phyloP scores from a whole-genome alignment of 2,329 filamentous ascomycete genomes.

The Coniochaeta hoffmannii region DNA sequence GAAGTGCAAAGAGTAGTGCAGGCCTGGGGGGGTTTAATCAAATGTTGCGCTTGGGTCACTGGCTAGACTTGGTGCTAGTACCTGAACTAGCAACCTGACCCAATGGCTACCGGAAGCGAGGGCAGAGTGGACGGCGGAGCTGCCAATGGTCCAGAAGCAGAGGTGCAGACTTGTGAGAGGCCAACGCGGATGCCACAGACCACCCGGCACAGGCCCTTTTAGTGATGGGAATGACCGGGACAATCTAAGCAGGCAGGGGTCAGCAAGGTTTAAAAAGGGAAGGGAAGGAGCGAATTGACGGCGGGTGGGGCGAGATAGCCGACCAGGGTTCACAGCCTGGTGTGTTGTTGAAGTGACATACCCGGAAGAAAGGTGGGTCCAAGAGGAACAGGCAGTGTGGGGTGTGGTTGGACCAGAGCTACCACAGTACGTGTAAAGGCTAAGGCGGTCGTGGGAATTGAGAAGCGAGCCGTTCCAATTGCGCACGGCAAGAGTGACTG shows the following conservation, averaged over 20 bases:
- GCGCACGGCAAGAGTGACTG: not conserved
- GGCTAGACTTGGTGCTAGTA: not conserved
- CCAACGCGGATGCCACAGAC: not conserved
- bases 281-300: not conserved
- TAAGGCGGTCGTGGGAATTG: not conserved
- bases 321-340: not conserved
- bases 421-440: too few species aligned
- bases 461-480: not conserved
- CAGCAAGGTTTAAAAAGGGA: not conserved
- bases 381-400: not conserved
- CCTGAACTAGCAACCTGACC: not conserved
- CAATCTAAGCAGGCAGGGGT: not conserved
- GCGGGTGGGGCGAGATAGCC: not conserved
- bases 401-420: not conserved
- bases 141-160: not conserved
- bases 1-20: constrained; percentile 26
- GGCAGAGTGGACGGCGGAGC: not conserved
- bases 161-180: not conserved
- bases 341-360: not conserved
- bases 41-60: constrained; percentile 18
- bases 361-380: not conserved
- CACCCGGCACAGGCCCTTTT: not conserved
- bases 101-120: not conserved
- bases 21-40: constrained; percentile 32
- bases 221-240: not conserved